Conservation (phyloP, 805 yeast genomes). For the Hanseniaspora vineae region DNA sequence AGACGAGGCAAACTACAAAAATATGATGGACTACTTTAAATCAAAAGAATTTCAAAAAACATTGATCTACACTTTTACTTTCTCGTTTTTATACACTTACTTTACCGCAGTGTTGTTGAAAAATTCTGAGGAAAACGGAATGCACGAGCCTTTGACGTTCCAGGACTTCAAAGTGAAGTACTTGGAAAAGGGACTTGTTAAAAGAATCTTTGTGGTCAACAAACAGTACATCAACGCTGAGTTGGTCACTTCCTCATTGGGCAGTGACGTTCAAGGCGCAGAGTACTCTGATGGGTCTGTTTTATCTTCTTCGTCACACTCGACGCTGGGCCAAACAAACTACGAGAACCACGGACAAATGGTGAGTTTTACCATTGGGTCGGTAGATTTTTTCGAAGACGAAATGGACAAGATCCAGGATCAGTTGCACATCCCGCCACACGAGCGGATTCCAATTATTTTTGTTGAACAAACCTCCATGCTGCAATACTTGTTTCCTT, state of each 20-base stretch:
- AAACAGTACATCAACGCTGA: constrained; percentile 60
- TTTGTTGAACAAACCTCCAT: constrained; percentile 60
- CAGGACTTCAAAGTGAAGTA: constrained; percentile 79
- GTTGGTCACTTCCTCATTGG: constrained; percentile 26
- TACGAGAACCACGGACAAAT: constrained; percentile 11
- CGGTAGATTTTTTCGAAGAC: constrained; percentile 74
- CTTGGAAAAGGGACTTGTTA: constrained; percentile 66
- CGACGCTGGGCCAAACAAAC: constrained; percentile 20
- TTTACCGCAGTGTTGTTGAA: constrained; percentile 16
- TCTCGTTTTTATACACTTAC: constrained; percentile 26
- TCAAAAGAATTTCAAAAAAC: constrained; percentile 32
- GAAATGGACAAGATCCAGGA: constrained; percentile 67
- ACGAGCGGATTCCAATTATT: constrained; percentile 63
- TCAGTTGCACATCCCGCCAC: constrained; percentile 48
- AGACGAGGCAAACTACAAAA: constrained; percentile 11
- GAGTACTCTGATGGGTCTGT: constrained; percentile 6
- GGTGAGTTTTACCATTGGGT: constrained; percentile 75
- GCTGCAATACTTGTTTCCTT: constrained; percentile 49
- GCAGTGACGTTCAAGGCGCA: constrained; percentile 21
- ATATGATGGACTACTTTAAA: constrained; percentile 24
- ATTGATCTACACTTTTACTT: constrained; percentile 26
- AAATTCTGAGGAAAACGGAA: constrained; percentile 10
- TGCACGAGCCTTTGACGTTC: constrained; percentile 33
- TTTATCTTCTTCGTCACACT: constrained; percentile 13
- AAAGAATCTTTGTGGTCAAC: constrained; percentile 60